phyloP scores from a whole-genome alignment of 306 rosid species.

The Quercus rubra region DNA sequence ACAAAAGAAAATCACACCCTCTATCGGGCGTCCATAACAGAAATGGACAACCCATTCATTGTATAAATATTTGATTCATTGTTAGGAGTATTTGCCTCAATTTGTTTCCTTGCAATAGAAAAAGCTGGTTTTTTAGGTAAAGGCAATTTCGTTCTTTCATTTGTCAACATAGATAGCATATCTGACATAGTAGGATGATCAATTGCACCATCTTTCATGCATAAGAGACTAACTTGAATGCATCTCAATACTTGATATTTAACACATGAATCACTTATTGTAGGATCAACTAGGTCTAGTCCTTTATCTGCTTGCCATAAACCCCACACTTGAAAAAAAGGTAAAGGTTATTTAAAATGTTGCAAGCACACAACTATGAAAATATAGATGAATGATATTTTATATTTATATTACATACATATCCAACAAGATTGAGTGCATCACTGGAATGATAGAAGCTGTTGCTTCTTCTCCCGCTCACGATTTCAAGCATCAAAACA shows the following conservation, averaged over 20 bases:
- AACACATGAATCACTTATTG: not conserved
- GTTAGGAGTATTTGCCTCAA: not conserved
- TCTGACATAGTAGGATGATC: conserved; percentile 9
- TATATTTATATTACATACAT: no score
- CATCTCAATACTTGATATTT: no score
- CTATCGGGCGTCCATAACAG: not conserved
- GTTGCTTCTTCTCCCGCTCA: no score
- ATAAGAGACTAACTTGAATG: no score
- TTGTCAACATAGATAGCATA: conserved; percentile 6
- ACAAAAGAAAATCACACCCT: no score
- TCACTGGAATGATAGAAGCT: no score
- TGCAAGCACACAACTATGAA: no score
- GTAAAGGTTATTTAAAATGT: no score
- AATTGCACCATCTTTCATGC: not conserved
- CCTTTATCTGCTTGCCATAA: not conserved
- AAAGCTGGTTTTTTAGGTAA: not conserved
- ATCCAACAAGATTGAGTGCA: no score
- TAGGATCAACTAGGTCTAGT: conserved; percentile 9
- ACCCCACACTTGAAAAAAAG: no score
- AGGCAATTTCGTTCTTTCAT: not conserved
- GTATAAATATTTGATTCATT: not conserved
- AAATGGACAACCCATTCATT: conserved; percentile 12
- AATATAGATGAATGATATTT: no score
- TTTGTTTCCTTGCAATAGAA: not conserved
- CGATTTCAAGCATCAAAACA: no score